Conservation (phyloP, 2,329 filamentous ascomycete species). For the Exserohilum turcica region DNA sequence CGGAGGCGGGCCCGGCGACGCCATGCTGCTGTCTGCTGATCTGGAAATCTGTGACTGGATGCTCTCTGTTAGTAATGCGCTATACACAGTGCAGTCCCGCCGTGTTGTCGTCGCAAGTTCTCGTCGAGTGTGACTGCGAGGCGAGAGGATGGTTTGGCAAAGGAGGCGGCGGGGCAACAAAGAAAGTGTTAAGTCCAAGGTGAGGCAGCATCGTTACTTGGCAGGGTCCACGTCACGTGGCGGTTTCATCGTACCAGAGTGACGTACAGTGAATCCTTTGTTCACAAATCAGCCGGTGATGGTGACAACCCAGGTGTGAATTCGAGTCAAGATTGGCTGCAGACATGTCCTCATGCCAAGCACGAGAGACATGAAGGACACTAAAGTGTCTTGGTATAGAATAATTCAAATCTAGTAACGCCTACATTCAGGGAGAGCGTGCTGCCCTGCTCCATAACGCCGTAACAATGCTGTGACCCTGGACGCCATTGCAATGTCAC, state of each 20-base stretch:
- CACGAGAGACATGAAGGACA: neutral
- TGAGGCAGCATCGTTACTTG: slow-evolving; percentile 3
- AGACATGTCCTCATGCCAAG: neutral
- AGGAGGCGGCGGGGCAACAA: slow-evolving; percentile 17
- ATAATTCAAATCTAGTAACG: neutral
- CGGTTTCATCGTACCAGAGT: neutral
- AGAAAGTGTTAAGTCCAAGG: neutral
- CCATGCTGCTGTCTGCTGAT: slow-evolving; percentile 19
- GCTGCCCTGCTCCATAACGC: neutral
- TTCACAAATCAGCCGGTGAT: too few species aligned
- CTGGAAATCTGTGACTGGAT: neutral
- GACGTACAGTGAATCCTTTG: too few species aligned
- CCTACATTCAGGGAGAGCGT: neutral
- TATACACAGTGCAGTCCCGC: neutral
- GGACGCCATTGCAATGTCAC: slow-evolving; percentile 7
- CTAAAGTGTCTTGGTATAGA: neutral
- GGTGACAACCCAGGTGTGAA: neutral
- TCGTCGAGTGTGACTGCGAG: neutral
- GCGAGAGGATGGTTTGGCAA: neutral
- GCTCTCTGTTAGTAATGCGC: slow-evolving; percentile 4
- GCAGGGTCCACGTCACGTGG: slow-evolving; percentile 13
- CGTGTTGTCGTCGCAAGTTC: neutral
- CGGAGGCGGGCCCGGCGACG: slow-evolving; percentile 31
- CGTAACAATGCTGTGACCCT: slow-evolving; percentile 7
- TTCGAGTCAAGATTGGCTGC: neutral